Evolutionary conservation across 192 early-diverging fungal genomes (phyloP), one percentile per base, ranked within the genome.

Genomic region (Coemansia guatemalensis): DNA sequence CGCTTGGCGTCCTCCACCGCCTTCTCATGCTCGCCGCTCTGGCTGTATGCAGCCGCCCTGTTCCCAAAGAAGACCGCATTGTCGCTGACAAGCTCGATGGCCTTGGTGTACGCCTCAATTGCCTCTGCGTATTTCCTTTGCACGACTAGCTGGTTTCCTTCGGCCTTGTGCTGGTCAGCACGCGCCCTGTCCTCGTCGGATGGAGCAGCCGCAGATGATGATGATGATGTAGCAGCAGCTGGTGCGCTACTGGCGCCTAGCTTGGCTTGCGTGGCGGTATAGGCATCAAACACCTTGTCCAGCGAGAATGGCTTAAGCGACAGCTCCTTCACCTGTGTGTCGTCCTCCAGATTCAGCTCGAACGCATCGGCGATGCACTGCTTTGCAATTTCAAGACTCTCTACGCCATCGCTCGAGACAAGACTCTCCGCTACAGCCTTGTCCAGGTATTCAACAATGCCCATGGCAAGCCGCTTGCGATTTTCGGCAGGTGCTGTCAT

Each of bases 41-140:
- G 94, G 68, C 88, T 93, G 78, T 95, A 89, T 2, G 97, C 96
- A 30, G 97, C 97, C 32, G 97, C 95, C 89, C 96, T 85, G 87
- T 99, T 99, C 17, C 92, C 89, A 68, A 91, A 97, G 84, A 93
- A 99, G n/a, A 99, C 91, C 24, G 96, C 93, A 65, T 94, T 95
- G 58, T 83, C 83, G 12, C 67, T 57, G 66, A 96, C 89, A 22
- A 95, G 75, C 39, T 75, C 88, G 65, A 99, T 97, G 48, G 97
- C 97, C 72, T 93, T 85, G 41, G 90, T 88, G 84, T 99, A 99
- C 14, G 92, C 79, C 32, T 82, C 81, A 61, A 97, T 91, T 55
- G 97, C 96, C 68, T 89, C 87, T 17, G 83, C 71, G 62, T 89
- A 97, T 44, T 98, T 85, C 71, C 90, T 91, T 41, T 88, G 86